Conservation (phyloP, 2,329 filamentous ascomycete species). For the Botryotinia globosa region DNA sequence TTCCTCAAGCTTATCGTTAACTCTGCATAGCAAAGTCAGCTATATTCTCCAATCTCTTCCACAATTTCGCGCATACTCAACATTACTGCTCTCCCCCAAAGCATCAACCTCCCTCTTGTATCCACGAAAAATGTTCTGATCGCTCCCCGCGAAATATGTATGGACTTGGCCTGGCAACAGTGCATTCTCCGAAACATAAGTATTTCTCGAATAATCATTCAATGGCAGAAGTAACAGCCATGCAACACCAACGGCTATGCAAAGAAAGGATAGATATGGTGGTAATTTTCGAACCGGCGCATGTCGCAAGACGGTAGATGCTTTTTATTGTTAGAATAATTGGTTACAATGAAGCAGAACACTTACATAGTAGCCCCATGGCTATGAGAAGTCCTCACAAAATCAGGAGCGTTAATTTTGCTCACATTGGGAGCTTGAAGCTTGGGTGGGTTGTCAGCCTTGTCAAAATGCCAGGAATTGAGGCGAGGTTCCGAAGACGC, state of each 20-base stretch:
- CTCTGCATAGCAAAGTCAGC: constrained; percentile 40
- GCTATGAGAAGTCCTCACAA: neutral
- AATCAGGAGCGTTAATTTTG: neutral
- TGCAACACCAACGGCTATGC: constrained; percentile 77
- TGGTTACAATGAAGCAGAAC: neutral
- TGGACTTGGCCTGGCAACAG: constrained; percentile 94
- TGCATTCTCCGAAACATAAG: constrained; percentile 97
- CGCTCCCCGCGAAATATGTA: constrained; percentile 94
- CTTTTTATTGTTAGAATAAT: constrained; percentile 34
- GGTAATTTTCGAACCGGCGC: constrained; percentile 82
- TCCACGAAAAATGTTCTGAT: constrained; percentile 89
- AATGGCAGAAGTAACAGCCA: constrained; percentile 91
- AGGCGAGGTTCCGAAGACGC: constrained; percentile 13
- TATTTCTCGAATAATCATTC: constrained; percentile 84
- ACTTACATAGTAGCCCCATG: constrained; percentile 35
- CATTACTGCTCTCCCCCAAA: constrained; percentile 53
- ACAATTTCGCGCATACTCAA: constrained; percentile 45
- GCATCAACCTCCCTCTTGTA: constrained; percentile 80
- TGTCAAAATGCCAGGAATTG: constrained; percentile 2
- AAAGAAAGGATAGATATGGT: constrained; percentile 81
- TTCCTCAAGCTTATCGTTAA: constrained; percentile 69
- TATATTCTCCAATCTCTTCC: constrained; percentile 32
- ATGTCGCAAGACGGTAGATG: constrained; percentile 67
- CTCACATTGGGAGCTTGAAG: constrained; percentile 6
- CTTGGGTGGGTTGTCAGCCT: constrained; percentile 16